Evolutionary conservation across 345 rosid species (phyloP), one percentile per base, ranked within the genome.

Genomic region (Linum tenue): DNA sequence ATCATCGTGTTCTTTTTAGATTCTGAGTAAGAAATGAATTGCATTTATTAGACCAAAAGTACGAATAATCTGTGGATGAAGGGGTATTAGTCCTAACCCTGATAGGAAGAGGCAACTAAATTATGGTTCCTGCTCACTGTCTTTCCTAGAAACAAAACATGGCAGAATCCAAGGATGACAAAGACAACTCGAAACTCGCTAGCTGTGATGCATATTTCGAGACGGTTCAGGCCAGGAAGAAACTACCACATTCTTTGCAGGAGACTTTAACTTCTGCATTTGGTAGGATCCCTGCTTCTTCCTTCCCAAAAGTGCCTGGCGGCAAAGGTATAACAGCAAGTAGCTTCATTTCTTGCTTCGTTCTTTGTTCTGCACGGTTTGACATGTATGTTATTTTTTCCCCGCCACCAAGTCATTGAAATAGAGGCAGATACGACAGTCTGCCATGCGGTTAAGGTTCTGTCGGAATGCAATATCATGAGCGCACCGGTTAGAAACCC

Each of bases 401-500:
- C 31, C 31, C 31, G 31, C 31, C 31, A 22, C 31, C 31, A 22
- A 89, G 96, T 92, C 78, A 84, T 89, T 63, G 98, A 92, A 73
- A 85, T 89, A 58, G 78, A 64, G 64, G 98, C 88, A 60, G 86
- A 89, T 36, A 69, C 86, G 14, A 66, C 84, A 1, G 83, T 89
- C 4, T 79, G 85, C 3, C 88, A 89, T n/a, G 86, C 90, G 37
- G 89, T 87, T 10, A 92, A 68, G 82, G 76, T 85, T 38, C 76
- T 89, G 37, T 89, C 95, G 0, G 90, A 86, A 63, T 66, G 76
- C 87, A 87, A 89, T 67, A 87, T 92, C 57, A 55, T 86, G 73
- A 82, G 91, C 43, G 96, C 98, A 56, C 98, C 96, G 6, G 98
- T 87, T 15, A 85, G 69, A 39, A 81, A 85, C 70, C 73, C 77